These are phyloP conservation scores for Trametes elegans DNA, from an alignment of 768 basidiomycete genomes.

Conservation along the genomic window DNA sequence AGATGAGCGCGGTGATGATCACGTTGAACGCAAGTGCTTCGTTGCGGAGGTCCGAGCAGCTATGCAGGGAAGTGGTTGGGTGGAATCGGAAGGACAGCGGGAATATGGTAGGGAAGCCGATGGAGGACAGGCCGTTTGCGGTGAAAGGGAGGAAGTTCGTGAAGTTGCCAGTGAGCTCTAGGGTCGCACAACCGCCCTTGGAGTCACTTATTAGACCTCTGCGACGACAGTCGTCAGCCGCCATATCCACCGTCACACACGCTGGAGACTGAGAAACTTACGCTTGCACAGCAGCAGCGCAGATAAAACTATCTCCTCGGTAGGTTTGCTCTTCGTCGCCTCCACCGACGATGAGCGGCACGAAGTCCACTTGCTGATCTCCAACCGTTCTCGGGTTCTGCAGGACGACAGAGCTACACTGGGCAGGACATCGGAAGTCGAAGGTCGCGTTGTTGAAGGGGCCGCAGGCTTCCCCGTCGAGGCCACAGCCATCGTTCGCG, in stretches of 20 bases:
- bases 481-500: conserved; percentile 67
- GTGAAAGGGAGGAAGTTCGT: conserved; percentile 60
- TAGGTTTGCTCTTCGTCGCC: conserved; percentile 72
- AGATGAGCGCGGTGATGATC: conserved; percentile 61
- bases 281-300: conserved; percentile 81
- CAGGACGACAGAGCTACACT: conserved; percentile 59
- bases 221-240: conserved; percentile 11
- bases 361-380: conserved; percentile 56
- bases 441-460: conserved; percentile 62
- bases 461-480: conserved; percentile 62
- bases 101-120: conserved; percentile 74
- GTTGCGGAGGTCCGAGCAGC: conserved; percentile 71
- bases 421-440: conserved; percentile 81
- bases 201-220: conserved; percentile 65
- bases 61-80: conserved; percentile 44
- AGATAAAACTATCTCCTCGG: conserved; percentile 82
- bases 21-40: conserved; percentile 73
- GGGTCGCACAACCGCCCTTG: conserved; percentile 73
- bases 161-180: conserved; percentile 71
- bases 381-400: conserved; percentile 78
- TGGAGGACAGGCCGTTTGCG: conserved; percentile 62
- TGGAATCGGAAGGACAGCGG: conserved; percentile 66
- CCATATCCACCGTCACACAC: neutral
- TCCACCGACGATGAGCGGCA: conserved; percentile 83
- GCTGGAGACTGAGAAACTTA: conserved; percentile 35